Conservation (phyloP, 2,329 filamentous ascomycete species). For the Parascedosporium putredinis region DNA sequence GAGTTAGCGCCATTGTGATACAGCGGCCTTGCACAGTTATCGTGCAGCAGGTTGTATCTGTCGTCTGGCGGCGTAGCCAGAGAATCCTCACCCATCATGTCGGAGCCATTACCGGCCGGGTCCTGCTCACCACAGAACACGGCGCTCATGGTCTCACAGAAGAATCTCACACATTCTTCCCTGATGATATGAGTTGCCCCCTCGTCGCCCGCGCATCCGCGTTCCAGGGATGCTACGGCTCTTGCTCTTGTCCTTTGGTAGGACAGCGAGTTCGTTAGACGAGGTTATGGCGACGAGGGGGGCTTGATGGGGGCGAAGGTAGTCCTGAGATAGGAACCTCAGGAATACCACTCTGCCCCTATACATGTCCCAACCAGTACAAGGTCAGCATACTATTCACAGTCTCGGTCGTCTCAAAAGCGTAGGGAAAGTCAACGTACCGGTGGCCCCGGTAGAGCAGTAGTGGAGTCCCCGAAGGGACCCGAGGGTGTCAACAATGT, state of each 20-base stretch:
- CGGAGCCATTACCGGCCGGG: conserved; percentile 65
- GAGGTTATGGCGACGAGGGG: conserved; percentile 67
- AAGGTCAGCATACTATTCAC: too few relatives aligned
- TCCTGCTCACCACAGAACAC: conserved; percentile 96
- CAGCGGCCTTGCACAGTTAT: not conserved
- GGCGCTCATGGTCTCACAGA: conserved; percentile 89
- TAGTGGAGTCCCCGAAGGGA: conserved; percentile 80
- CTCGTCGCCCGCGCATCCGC: conserved; percentile 44
- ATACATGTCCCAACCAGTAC: conserved; percentile 10
- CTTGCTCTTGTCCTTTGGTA: conserved; percentile 39
- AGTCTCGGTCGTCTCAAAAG: too few relatives aligned
- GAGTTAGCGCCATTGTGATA: conserved; percentile 12
- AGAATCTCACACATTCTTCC: conserved; percentile 99
- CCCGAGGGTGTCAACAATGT: conserved; percentile 65
- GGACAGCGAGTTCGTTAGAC: conserved; percentile 55
- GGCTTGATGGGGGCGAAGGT: conserved; percentile 76
- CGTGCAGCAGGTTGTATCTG: conserved; percentile 1
- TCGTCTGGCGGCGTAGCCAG: conserved; percentile 45
- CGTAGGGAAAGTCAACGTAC: too few relatives aligned
- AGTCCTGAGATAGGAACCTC: conserved; percentile 78
- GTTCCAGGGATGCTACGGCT: conserved; percentile 30
- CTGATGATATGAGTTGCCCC: conserved; percentile 93
- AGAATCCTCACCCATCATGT: conserved; percentile 67
- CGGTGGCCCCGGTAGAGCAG: conserved; percentile 84
- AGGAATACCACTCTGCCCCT: conserved; percentile 91